Evolutionary conservation across 805 yeast genomes (phyloP).

Genomic region (Metschnikowia lachancei): DNA sequence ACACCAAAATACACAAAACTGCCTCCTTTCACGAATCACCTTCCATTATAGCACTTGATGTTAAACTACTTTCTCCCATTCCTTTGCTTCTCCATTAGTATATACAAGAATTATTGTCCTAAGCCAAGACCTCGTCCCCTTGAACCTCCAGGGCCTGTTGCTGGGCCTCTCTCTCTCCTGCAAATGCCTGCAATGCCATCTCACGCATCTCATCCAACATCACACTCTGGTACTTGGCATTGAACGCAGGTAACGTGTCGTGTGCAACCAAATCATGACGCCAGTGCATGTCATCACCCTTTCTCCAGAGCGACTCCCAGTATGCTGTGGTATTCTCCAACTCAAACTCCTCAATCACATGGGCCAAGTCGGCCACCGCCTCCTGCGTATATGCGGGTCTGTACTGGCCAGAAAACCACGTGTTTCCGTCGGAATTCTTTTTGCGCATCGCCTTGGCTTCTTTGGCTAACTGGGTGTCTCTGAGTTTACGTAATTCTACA

Average conservation of each 20-base stretch:
- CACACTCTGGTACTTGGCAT: slow-evolving; percentile 65
- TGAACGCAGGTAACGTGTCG: slow-evolving; percentile 52
- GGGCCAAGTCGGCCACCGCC: slow-evolving; percentile 79
- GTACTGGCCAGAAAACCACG: slow-evolving; percentile 84
- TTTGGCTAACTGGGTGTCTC: slow-evolving; percentile 58
- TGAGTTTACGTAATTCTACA: slow-evolving; percentile 66
- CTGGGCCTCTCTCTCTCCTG: slow-evolving; percentile 18
- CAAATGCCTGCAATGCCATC: slow-evolving; percentile 37
- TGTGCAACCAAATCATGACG: slow-evolving; percentile 55
- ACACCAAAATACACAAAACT: too few relatives aligned
- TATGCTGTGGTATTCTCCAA: slow-evolving; percentile 49
- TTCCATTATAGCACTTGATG: too few relatives aligned
- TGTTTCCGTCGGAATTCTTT: slow-evolving; percentile 71
- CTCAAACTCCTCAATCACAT: slow-evolving; percentile 63
- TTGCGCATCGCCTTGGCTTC: slow-evolving; percentile 67
- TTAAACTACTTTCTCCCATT: background rate
- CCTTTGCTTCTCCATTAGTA: background rate
- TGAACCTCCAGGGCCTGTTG: background rate
- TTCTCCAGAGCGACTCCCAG: slow-evolving; percentile 89
- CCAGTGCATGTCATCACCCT: slow-evolving; percentile 81
- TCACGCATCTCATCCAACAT: slow-evolving; percentile 59
- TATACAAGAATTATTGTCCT: background rate
- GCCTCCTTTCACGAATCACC: too few relatives aligned
- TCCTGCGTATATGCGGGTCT: slow-evolving; percentile 90
- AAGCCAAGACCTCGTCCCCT: background rate